These are phyloP conservation scores for Hericium erinaceus DNA, from an alignment of 768 basidiomycete species.

Conservation along the genomic window DNA sequence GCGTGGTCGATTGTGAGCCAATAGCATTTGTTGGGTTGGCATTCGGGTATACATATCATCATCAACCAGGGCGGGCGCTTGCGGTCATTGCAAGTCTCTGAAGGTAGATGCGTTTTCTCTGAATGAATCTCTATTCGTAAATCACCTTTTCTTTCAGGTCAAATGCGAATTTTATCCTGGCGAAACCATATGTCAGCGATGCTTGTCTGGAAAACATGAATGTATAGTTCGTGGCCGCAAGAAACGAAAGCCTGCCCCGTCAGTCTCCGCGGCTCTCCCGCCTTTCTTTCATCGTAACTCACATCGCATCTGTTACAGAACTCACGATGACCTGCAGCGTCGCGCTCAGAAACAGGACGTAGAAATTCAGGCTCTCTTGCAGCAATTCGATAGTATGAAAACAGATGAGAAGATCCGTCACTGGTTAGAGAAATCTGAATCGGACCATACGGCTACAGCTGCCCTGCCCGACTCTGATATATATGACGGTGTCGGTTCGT, in stretches of 20 bases:
- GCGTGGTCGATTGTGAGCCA: not conserved
- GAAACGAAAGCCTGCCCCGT: not conserved
- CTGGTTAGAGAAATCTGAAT: not conserved
- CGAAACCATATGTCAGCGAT: not conserved
- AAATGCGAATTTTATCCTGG: not conserved
- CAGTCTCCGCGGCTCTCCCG: not conserved
- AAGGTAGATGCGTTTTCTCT: slow-evolving; percentile 28
- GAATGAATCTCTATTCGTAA: not conserved
- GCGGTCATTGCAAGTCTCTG: slow-evolving; percentile 49
- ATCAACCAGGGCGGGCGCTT: slow-evolving; percentile 36
- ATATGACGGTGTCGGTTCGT: too few species aligned
- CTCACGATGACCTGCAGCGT: not conserved
- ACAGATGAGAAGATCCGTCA: not conserved
- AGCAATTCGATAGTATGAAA: not conserved
- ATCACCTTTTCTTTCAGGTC: not conserved
- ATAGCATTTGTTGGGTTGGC: not conserved
- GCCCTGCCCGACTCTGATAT: too few species aligned
- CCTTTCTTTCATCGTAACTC: not conserved
- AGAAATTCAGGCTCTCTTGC: not conserved
- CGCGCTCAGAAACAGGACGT: not conserved
- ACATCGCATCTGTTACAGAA: not conserved
- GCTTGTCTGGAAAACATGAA: not conserved
- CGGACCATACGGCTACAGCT: too few species aligned
- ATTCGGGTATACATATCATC: not conserved
- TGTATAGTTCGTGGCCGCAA: not conserved